Evolutionary conservation across 768 basidiomycete species (phyloP).

Genomic region (Sporobolomyces roseus): DNA sequence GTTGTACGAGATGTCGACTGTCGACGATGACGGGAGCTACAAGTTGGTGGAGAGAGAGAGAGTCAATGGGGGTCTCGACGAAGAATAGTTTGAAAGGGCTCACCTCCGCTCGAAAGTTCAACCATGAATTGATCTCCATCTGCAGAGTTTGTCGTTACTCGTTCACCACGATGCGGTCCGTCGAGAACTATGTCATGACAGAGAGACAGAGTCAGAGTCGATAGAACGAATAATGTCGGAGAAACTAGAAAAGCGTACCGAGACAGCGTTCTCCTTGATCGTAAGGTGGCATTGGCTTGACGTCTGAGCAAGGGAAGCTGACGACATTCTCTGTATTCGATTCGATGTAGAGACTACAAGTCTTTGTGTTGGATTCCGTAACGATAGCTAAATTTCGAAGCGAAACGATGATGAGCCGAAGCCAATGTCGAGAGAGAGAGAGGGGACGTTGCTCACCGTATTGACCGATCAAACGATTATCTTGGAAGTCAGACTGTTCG

Average conservation of each 20-base stretch:
- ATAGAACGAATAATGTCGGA: not conserved
- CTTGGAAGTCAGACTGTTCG: constrained; percentile 26
- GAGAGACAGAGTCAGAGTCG: not conserved
- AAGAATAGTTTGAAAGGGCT: not conserved
- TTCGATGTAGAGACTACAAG: constrained; percentile 29
- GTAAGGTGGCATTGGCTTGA: constrained; percentile 26
- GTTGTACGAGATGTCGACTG: constrained; percentile 9
- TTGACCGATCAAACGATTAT: constrained; percentile 19
- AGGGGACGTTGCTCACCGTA: constrained; percentile 24
- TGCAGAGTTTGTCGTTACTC: constrained; percentile 1
- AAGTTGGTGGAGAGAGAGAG: not conserved
- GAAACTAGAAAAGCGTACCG: constrained; percentile 11
- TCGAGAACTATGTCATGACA: constrained; percentile 14
- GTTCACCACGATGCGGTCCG: constrained; percentile 28
- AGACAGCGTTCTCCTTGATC: constrained; percentile 19
- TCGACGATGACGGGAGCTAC: constrained; percentile 14
- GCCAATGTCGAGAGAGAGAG: not conserved
- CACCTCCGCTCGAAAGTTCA: not conserved
- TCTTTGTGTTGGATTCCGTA: not conserved
- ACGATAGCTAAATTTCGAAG: constrained; percentile 30
- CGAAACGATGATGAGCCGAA: no score
- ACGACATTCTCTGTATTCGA: constrained; percentile 28
- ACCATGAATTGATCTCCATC: constrained; percentile 37
- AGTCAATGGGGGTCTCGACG: not conserved
- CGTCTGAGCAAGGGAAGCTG: constrained; percentile 17